Evolutionary conservation across 768 basidiomycete species (phyloP).

Genomic region (Rhizopogon salebrosus): DNA sequence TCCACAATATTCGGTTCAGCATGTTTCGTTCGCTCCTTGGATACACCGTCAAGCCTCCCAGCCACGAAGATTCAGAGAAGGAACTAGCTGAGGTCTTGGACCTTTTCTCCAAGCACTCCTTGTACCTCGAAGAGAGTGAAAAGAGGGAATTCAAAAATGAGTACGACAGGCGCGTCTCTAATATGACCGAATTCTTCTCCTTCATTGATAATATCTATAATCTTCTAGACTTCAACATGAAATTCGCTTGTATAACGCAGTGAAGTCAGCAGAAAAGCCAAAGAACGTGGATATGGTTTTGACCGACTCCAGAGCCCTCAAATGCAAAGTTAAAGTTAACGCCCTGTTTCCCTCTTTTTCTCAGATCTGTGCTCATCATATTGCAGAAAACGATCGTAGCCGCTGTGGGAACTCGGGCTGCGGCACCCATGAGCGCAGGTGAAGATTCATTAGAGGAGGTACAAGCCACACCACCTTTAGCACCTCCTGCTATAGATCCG

Average conservation of each 20-base stretch:
- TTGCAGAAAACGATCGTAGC: neutral
- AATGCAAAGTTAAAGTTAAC: neutral
- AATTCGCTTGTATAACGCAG: neutral
- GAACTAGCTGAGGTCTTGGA: neutral
- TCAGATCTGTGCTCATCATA: neutral
- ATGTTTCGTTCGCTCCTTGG: neutral
- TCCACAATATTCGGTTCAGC: neutral
- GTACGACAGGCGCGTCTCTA: neutral
- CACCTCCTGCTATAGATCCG: neutral
- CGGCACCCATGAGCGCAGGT: neutral
- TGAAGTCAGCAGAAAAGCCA: neutral
- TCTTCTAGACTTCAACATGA: neutral
- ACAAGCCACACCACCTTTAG: neutral
- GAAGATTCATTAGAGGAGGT: too few species aligned
- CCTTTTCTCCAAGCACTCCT: neutral
- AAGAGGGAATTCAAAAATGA: neutral
- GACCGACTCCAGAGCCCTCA: neutral
- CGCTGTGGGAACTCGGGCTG: neutral
- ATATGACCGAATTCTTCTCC: neutral
- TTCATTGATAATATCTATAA: too few species aligned
- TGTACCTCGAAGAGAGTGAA: neutral
- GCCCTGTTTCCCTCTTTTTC: neutral
- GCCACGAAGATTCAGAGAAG: neutral
- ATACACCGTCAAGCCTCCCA: neutral
- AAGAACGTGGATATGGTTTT: neutral